Percentiles rank a stretch among this genome's conserved stretches.
These are phyloP conservation scores for Penicillium lividum DNA, from an alignment of 495 filamentous ascomycete genomes.

Conservation along the genomic window DNA sequence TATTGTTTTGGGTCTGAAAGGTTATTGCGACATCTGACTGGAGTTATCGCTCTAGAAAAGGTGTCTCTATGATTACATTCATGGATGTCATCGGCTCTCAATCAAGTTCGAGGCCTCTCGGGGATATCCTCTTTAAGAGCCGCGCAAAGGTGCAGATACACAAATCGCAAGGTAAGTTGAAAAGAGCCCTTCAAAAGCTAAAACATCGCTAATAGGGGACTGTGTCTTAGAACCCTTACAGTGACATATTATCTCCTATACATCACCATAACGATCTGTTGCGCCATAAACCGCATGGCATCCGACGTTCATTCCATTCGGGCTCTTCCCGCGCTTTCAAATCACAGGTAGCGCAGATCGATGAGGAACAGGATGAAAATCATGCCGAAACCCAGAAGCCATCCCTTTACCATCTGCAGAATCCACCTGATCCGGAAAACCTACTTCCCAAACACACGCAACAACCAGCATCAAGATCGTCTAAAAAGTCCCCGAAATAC, in stretches of 20 bases:
- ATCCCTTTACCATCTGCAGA: not conserved
- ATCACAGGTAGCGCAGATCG: not conserved
- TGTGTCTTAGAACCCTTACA: not conserved
- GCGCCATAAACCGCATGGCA: slow-evolving; percentile 8
- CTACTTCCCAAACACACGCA: not conserved
- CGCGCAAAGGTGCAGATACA: slow-evolving; percentile 28
- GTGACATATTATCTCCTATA: not conserved
- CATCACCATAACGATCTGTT: not conserved
- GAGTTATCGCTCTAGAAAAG: slow-evolving; percentile 15
- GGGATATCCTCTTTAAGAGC: slow-evolving; percentile 41
- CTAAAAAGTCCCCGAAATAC: not conserved
- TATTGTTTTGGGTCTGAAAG: slow-evolving; percentile 6
- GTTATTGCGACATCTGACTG: slow-evolving; percentile 15
- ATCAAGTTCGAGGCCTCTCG: slow-evolving; percentile 45
- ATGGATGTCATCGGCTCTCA: slow-evolving; percentile 54
- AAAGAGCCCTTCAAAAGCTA: not conserved
- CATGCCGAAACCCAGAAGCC: not conserved
- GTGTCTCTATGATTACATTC: slow-evolving; percentile 37
- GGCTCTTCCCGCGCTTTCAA: not conserved
- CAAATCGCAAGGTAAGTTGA: slow-evolving; percentile 31
- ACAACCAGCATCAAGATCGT: not conserved
- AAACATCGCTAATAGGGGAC: not conserved
- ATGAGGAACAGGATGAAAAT: not conserved
- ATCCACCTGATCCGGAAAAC: not conserved
- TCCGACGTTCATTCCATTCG: slow-evolving; percentile 9